phyloP scores from a whole-genome alignment of 805 yeast genomes.

The Candida ortonii region DNA sequence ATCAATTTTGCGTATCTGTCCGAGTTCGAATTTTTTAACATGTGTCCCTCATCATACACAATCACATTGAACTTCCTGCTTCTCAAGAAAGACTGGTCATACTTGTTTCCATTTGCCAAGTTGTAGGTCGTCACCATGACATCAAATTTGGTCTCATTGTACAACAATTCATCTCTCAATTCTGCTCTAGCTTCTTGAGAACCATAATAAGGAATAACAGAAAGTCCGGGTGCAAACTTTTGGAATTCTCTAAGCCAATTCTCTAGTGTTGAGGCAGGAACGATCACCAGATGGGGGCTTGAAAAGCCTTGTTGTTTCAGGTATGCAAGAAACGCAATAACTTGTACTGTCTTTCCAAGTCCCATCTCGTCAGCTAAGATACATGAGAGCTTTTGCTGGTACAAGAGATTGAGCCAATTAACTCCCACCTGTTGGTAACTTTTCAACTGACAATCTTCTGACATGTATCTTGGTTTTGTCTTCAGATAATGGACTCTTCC shows the following conservation, averaged over 20 bases:
- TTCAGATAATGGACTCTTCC: constrained; percentile 45
- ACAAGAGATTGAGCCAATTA: constrained; percentile 85
- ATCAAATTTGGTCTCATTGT: constrained; percentile 57
- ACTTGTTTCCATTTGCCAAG: constrained; percentile 81
- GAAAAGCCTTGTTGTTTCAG: constrained; percentile 57
- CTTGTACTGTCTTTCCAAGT: constrained; percentile 94
- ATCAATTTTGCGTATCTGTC: constrained; percentile 87
- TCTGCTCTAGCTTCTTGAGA: constrained; percentile 81
- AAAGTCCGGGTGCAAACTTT: constrained; percentile 78
- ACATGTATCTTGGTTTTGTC: constrained; percentile 67
- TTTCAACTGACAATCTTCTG: constrained; percentile 66
- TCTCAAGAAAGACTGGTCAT: constrained; percentile 76
- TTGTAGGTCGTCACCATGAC: constrained; percentile 94
- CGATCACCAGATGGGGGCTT: constrained; percentile 92
- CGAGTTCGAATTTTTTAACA: constrained; percentile 84
- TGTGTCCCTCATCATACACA: constrained; percentile 97
- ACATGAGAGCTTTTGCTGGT: constrained; percentile 78
- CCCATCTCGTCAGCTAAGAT: constrained; percentile 99
- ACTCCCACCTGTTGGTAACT: constrained; percentile 96
- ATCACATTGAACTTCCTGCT: constrained; percentile 77
- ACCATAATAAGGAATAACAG: constrained; percentile 93
- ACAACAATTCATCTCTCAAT: constrained; percentile 64
- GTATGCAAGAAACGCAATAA: constrained; percentile 85
- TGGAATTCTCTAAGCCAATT: constrained; percentile 96
- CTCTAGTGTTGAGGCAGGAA: constrained; percentile 94